phyloP scores from a whole-genome alignment of 208 protist genomes.

The Angomonas ambiguus region DNA sequence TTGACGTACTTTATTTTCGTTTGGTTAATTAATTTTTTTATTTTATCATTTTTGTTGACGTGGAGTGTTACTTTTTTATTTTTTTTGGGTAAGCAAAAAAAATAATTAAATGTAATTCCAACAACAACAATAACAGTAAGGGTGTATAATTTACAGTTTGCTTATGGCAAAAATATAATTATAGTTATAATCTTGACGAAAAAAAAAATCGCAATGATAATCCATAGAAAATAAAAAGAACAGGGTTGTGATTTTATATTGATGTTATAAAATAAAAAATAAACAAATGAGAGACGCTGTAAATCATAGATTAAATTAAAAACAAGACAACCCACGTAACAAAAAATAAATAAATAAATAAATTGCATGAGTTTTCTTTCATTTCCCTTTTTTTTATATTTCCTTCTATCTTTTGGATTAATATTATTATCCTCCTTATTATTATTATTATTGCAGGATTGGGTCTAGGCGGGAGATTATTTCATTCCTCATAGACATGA shows the following conservation, averaged over 20 bases:
- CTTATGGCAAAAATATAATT: no score
- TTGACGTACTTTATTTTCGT: background rate
- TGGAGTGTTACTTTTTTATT: background rate
- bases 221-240: no score
- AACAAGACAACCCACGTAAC: background rate
- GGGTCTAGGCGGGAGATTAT: no score
- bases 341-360: background rate
- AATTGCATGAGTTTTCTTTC: background rate
- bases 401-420: no score
- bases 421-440: no score
- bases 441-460: no score
- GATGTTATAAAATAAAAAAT: background rate
- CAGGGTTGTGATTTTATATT: no score
- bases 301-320: conserved; percentile 5
- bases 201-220: no score
- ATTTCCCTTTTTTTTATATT: background rate
- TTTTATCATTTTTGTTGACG: background rate
- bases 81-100: conserved; percentile 1
- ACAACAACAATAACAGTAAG: no score
- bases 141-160: no score
- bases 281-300: background rate
- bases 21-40: background rate
- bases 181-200: no score
- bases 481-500: no score
- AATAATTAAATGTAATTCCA: background rate